Evolutionary conservation across 2,329 filamentous ascomycete genomes (phyloP), one percentile per base, ranked within the genome.

Genomic region (Alternaria alternata): DNA sequence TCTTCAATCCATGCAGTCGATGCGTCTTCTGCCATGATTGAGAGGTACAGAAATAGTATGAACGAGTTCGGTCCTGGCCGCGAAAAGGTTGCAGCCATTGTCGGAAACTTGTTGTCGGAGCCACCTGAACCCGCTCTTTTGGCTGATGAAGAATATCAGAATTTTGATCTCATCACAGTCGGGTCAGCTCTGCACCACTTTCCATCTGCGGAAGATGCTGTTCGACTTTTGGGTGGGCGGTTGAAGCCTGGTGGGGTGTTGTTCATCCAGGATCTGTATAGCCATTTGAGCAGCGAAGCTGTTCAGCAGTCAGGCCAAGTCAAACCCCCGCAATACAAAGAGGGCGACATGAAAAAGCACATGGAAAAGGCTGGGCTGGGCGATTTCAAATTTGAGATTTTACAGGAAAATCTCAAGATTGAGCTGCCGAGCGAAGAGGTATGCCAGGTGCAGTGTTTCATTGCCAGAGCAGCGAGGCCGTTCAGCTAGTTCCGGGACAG

Each of bases 1-100:
- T 56, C 54, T 20, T 57, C 43, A 3, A 57, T 62, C 26, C 39
- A 43, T 12, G 58, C 61, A 12, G 46, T 66, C 8, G 55, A 66
- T 22, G 51, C 46, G 24, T 56, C 61, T 16, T 16, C 26, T 11
- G 20, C 49, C 8, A 62, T 57, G 61, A 36, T 66, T 7, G 48
- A 57, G 8, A 54, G 34, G 22, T 60, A 57, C 36, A 62, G 36
- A 14, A 28, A 52, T 4, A 55, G 39, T 20, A 51, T 38, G 12
- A 22, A 24, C 4, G 49, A 52, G 2, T 57, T 63, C 30, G 57
- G 41, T 2, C 16, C 51, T 22, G 7, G 14, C 20, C 38, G n/a
- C 41, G 46, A 20, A 28, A 32, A 48, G 9, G 18, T 49, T 26
- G 32, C 24, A 18, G 34, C 18, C 20, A 28, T 20, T 38, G 53